Conservation (phyloP, 129 eudicot species). For the Lactuca sativa region DNA sequence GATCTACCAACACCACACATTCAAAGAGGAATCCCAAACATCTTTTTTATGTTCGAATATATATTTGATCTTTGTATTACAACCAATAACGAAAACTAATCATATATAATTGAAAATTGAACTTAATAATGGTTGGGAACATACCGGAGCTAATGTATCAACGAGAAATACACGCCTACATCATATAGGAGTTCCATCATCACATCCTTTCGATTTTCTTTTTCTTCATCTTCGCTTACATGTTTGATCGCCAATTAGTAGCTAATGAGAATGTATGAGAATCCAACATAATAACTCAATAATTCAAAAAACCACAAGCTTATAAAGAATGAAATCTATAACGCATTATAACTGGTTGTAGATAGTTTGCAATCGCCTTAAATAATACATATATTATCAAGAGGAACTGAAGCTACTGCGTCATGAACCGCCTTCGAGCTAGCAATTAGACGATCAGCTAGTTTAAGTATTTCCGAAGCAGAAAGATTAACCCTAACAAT, state of each 20-base stretch:
- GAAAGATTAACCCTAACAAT: slow-evolving; percentile 59
- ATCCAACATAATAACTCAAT: background rate
- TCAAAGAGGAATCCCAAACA: no score
- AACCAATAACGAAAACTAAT: no score
- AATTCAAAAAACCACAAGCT: background rate
- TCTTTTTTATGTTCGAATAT: no score
- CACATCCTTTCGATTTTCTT: no score
- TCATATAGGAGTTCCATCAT: no score
- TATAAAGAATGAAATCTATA: background rate
- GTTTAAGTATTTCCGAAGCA: slow-evolving; percentile 57
- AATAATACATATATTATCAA: slow-evolving; percentile 58
- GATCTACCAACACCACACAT: no score
- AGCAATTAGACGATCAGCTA: slow-evolving; percentile 66
- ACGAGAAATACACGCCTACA: no score
- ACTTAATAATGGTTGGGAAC: no score
- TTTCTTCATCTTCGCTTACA: no score
- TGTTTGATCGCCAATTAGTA: background rate
- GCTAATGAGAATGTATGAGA: background rate
- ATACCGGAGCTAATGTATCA: no score
- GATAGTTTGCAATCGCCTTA: background rate
- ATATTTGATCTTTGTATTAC: no score
- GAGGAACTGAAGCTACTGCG: slow-evolving; percentile 80
- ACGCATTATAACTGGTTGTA: background rate
- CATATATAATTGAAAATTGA: no score
- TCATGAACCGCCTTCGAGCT: slow-evolving; percentile 77